A percentile compares a stretch with the other conserved stretches of the same genome.
Evolutionary conservation across 78 protist species (phyloP).

Genomic region (Guillardia theta): DNA sequence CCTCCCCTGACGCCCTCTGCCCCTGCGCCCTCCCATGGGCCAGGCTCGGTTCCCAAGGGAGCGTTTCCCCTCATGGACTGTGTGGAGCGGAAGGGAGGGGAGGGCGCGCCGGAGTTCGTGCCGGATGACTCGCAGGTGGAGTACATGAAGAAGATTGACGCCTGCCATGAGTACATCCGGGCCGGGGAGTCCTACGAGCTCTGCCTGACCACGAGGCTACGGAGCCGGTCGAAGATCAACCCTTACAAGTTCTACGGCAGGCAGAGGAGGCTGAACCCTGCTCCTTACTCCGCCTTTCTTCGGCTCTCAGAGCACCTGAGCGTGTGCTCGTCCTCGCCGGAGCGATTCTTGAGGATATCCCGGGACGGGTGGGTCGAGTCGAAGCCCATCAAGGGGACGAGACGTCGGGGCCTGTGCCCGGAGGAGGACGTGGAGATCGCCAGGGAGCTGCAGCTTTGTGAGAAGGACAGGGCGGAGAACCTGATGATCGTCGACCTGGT

Average conservation of each 20-base stretch:
- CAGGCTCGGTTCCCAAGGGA: not conserved
- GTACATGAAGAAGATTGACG: not conserved
- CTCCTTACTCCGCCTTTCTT: slow-evolving; percentile 63
- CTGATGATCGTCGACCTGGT: slow-evolving; percentile 66
- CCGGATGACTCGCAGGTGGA: too few species aligned
- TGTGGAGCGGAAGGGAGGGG: too few species aligned
- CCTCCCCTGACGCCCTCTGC: not conserved
- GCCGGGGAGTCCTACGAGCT: slow-evolving; percentile 74
- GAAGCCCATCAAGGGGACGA: slow-evolving; percentile 74
- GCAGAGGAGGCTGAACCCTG: slow-evolving; percentile 60
- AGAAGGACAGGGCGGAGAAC: slow-evolving; percentile 70
- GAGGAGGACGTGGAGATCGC: not conserved
- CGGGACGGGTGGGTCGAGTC: slow-evolving; percentile 47
- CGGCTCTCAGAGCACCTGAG: not conserved
- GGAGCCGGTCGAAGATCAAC: not conserved
- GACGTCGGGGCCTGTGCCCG: not conserved
- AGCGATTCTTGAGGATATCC: slow-evolving; percentile 53
- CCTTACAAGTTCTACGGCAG: slow-evolving; percentile 48
- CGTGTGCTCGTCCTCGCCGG: slow-evolving; percentile 44
- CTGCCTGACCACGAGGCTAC: slow-evolving; percentile 65
- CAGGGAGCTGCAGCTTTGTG: not conserved
- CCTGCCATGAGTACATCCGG: not conserved
- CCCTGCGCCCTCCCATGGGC: not conserved
- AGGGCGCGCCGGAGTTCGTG: too few species aligned
- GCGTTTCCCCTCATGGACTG: not conserved